Base-by-base conservation (phyloP, 345 rosid genomes). In the Geranium brycei region DNA sequence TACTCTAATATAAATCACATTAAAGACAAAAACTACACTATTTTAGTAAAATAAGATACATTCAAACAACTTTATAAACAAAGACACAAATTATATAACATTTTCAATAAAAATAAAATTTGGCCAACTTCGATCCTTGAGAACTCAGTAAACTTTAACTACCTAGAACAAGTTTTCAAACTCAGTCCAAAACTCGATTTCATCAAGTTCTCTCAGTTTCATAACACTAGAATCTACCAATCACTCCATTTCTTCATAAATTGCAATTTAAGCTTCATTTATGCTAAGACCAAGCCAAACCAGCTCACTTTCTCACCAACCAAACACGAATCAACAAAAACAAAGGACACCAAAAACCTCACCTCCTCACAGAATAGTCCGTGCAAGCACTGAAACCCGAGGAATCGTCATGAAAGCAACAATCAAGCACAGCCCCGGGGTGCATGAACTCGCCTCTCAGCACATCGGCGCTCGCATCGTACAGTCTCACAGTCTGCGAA, bases 351-450 rank as follows among this genome's bases (percentile, higher is more conserved):
- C 19, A 51, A 56, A 41, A 47, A 5, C 15, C 81, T 62, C 17
- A 87, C 98, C 97, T 71, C 63, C 97, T 73, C 14, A 92, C 97
- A 28, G 85, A 80, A 64, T 75, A 57, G 71, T 92, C 98, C 17
- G 85, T 80, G 31, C 91, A 68, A 57, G 85, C 98, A 67, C 98
- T 92, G 64, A 92, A 92, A 0, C 96, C 96, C 51, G 97, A 92
- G 30, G 98, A 87, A 62, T 92, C 98, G 23, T 92, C 98, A 60
- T 92, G 97, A 77, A 92, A 89, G 76, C 98, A 92, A 76, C 98
- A 92, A 63, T 92, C 98, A 6, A 92, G 93, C 12, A 92, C 96
- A 4, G 98, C 77, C 0, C 97, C 98, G 4, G 95, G 96, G 73
- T 89, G 96, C 76, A 80, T 75, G 76, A 92, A 92, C 78, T 87